Evolutionary conservation across 495 filamentous ascomycete genomes (phyloP), one percentile per base, ranked within the genome.

Genomic region (Cairneyella variabilis): DNA sequence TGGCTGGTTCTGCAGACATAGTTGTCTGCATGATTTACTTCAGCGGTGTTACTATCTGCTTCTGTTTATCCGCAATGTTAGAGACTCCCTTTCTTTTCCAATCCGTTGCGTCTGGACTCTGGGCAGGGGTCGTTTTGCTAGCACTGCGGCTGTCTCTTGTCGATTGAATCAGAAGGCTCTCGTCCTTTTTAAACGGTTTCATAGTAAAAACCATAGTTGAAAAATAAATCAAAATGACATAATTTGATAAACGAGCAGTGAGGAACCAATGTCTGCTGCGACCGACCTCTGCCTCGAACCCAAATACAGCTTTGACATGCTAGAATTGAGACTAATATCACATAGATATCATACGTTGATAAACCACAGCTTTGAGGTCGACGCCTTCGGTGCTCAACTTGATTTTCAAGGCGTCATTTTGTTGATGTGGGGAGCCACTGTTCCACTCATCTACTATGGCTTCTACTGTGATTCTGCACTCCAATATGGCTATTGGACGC

Each of bases 381-480:
- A 67, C 21, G 51, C 34, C 14, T 51, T 75, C 2, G 73, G 71
- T 8, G 66, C 73, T 46, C 71, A 73, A 47, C 60, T 79, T 16
- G 77, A 81, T 56, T 74, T 76, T 53, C 64, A 73, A 36, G 76
- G 79, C n/a, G 74, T 83, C 39, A 63, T 81, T 11, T 47, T 76
- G 4, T 62, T 82, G 11, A 80, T 79, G 71, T 79, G 74, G 72
- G 67, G 70, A 12, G 70, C 76, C 14, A 73, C 71, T 48, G 63
- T 80, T 16, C 74, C 77, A 9, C 70, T 72, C 6, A 67, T 77
- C 9, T 77, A 78, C 58, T 80, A 78, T 56, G 70, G 67, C 39
- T 76, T 80, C 56, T 64, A 66, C 30, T 73, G 72, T 53, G 52
- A 68, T 22, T 53, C 58, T 0, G 6, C 8, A 9, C 54, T 72